Base-by-base conservation (phyloP, 1,284 basidiomycete species). In the Malassezia vespertilionis region DNA sequence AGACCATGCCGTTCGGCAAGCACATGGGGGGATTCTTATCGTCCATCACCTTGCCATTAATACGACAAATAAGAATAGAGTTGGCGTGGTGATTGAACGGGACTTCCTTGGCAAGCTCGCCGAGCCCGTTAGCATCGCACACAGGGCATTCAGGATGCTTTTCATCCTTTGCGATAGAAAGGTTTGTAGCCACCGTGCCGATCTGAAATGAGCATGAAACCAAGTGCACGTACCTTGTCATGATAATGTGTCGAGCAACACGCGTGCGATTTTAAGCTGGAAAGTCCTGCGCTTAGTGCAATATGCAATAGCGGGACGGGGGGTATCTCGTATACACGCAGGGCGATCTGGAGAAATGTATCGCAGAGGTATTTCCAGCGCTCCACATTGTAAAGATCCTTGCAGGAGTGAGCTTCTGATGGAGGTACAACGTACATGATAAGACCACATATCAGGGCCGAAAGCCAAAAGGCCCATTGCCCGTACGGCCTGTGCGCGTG, bases 81-180 rank as follows among this genome's bases (percentile, higher is more conserved):
- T 91, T 95, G 39, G 83, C 81, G 69, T 95, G 89, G 73, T 96
- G 90, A 54, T 83, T 86, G 72, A 81, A 83, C 0, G 93, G 91
- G 0, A 95, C 86, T 57, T 90, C 84, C 46, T 78, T 76, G 4
- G 65, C 87, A 5, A 97, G 77, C 43, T 78, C 75, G 17, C 82
- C 81, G 14, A 96, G 76, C 11, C 82, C 79, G 2, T 33, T 21
- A 0, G 12, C 69, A 56, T 86, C 83, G 72, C 91, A 97, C 4
- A 86, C 82, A 0, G 91, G 91, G 69, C 91, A 97, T 69, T 95
- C 85, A 18, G 43, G 44, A 32, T 61, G 56, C 3, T 35, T 18
- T 5, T 36, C 15, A 9, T 34, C 40, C n/a, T n/a, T n/a, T n/a
- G n/a, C n/a, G n/a, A 10, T 4, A 3, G 20, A 37, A 9, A 11